Conservation (phyloP, 169 alveolate genomes). For the Babesia ovis region DNA sequence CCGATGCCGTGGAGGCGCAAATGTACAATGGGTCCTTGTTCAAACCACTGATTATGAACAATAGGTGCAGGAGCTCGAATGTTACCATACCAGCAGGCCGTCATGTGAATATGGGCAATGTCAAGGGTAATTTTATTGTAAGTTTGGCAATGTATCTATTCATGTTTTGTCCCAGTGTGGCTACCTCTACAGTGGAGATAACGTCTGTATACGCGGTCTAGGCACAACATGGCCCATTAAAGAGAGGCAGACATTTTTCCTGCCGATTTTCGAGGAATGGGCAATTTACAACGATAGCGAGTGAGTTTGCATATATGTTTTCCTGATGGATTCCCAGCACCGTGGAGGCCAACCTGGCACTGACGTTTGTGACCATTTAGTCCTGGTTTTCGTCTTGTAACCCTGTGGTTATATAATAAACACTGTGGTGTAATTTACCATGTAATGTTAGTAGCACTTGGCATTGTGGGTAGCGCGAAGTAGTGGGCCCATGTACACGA, state of each 20-base stretch:
- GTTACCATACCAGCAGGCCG: conserved; percentile 44
- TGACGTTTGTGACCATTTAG: conserved; percentile 41
- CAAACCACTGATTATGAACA: conserved; percentile 53
- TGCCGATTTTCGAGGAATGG: conserved; percentile 60
- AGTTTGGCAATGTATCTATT: background rate
- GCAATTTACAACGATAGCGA: conserved; percentile 42
- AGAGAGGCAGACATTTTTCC: conserved; percentile 37
- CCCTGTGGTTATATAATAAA: too few species aligned
- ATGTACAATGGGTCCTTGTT: conserved; percentile 30
- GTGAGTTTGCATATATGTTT: background rate
- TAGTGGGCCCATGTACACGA: too few species aligned
- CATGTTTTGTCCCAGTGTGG: conserved; percentile 37
- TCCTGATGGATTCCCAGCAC: background rate
- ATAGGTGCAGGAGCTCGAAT: conserved; percentile 49
- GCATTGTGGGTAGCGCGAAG: too few species aligned
- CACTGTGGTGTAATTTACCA: too few species aligned
- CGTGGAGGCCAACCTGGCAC: conserved; percentile 25
- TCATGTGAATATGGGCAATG: conserved; percentile 40
- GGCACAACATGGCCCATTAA: conserved; percentile 15
- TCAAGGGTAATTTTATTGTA: conserved; percentile 56
- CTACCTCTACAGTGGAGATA: conserved; percentile 44
- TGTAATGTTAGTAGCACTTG: too few species aligned
- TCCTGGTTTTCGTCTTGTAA: too few species aligned
- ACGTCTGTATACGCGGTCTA: conserved; percentile 26
- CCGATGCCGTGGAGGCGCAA: conserved; percentile 32